These are phyloP conservation scores for Fusarium buharicum DNA, from an alignment of 2,329 filamentous ascomycete species.

Conservation along the genomic window DNA sequence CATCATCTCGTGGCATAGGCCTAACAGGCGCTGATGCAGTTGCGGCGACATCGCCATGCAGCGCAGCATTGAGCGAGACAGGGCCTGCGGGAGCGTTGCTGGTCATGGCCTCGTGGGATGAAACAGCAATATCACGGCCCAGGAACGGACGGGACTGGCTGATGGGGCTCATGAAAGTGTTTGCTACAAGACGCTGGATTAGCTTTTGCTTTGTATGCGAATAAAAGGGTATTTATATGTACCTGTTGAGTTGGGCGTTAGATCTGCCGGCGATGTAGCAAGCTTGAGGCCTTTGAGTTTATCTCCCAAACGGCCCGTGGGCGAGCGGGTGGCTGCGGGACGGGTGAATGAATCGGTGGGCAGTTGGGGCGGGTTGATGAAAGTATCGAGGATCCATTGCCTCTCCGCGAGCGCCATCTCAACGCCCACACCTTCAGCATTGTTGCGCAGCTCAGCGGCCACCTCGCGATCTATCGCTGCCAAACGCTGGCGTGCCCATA, in stretches of 20 bases:
- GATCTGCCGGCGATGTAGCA: conserved; percentile 75
- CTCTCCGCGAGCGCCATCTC: conserved; percentile 87
- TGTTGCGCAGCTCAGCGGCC: conserved; percentile 74
- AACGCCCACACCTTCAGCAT: conserved; percentile 83
- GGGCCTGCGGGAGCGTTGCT: conserved; percentile 38
- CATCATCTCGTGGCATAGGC: conserved; percentile 49
- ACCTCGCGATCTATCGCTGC: conserved; percentile 82
- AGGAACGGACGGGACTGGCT: conserved; percentile 49
- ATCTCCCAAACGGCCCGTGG: conserved; percentile 77
- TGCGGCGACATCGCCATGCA: conserved; percentile 39
- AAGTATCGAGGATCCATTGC: conserved; percentile 86
- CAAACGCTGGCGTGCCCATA: conserved; percentile 88
- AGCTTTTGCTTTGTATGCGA: conserved; percentile 27
- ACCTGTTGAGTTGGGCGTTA: conserved; percentile 66
- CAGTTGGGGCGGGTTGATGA: conserved; percentile 54
- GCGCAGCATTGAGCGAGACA: conserved; percentile 50
- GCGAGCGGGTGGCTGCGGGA: conserved; percentile 70
- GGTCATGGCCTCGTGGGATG: conserved; percentile 50
- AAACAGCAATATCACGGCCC: conserved; percentile 50
- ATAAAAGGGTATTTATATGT: conserved; percentile 31
- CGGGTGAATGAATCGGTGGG: conserved; percentile 26
- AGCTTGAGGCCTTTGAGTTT: conserved; percentile 83
- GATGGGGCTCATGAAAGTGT: conserved; percentile 50
- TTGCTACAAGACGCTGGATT: conserved; percentile 42
- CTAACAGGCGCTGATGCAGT: conserved; percentile 33